phyloP scores from a whole-genome alignment of 345 rosid genomes.

The Camelina sativa region DNA sequence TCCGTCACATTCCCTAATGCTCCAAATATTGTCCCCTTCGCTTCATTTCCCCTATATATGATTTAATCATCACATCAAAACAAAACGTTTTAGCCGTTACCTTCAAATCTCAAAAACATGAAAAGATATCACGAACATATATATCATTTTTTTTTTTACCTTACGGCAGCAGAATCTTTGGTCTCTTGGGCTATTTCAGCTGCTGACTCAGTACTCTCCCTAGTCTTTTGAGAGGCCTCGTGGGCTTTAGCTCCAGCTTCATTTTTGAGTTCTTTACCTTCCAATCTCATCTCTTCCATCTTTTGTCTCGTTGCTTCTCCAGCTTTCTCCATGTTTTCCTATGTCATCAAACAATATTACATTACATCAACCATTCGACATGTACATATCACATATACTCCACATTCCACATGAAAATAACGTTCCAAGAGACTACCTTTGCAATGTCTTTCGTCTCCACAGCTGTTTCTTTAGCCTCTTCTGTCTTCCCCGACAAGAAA shows the following conservation, averaged over 20 bases:
- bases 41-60: conserved; percentile 44
- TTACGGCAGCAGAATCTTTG: conserved; percentile 26
- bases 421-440: conserved; percentile 34
- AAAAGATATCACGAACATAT: not conserved
- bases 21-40: conserved; percentile 46
- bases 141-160: not conserved
- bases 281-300: conserved; percentile 60
- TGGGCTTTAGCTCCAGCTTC: conserved; percentile 39
- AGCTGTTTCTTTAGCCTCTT: conserved; percentile 60
- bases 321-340: conserved; percentile 54
- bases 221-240: conserved; percentile 29
- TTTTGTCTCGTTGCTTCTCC: conserved; percentile 56
- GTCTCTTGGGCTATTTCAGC: conserved; percentile 33
- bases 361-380: not conserved
- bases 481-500: conserved; percentile 57
- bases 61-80: not conserved
- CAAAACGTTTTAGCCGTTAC: not conserved
- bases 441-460: conserved; percentile 52
- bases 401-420: not conserved
- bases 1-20: conserved; percentile 48
- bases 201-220: conserved; percentile 14
- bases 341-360: not conserved
- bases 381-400: not conserved
- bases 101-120: not conserved
- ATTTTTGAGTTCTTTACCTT: conserved; percentile 42